These are phyloP conservation scores for Endothia cerciana DNA, from an alignment of 2,329 filamentous ascomycete genomes.

Conservation along the genomic window DNA sequence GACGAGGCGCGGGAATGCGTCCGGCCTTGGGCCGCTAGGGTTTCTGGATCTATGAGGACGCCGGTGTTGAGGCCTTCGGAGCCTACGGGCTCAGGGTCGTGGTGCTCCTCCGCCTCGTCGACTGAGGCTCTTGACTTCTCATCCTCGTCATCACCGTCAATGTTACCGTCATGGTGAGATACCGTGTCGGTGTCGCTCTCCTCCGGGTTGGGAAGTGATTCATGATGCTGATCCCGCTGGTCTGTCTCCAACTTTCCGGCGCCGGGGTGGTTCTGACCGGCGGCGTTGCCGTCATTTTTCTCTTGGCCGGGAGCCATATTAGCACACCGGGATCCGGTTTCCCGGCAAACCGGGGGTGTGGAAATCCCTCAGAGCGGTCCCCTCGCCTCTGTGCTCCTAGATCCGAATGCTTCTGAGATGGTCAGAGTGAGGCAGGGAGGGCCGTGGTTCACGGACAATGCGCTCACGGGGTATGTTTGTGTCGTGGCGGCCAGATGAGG, in stretches of 20 bases:
- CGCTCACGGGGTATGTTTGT: neutral
- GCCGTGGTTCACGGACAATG: neutral
- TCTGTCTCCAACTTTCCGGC: neutral
- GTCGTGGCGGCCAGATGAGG: neutral
- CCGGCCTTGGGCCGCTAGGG: conserved; percentile 10
- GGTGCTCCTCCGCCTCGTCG: conserved; percentile 27
- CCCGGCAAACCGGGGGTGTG: neutral
- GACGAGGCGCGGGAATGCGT: conserved; percentile 44
- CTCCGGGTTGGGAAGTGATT: neutral
- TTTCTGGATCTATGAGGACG: conserved; percentile 18
- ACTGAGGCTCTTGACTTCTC: conserved; percentile 8
- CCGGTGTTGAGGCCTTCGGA: conserved; percentile 25
- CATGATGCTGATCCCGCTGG: neutral
- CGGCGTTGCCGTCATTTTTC: conserved; percentile 14
- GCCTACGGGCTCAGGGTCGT: conserved; percentile 23
- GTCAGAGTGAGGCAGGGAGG: neutral
- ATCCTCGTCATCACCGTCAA: conserved; percentile 9
- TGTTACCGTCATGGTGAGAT: conserved; percentile 16
- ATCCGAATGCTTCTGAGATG: neutral
- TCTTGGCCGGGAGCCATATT: conserved; percentile 23
- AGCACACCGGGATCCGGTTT: conserved; percentile 1
- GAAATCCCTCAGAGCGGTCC: neutral
- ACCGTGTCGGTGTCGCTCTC: conserved; percentile 11
- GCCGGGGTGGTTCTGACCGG: neutral
- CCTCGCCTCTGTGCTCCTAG: neutral